Conservation (phyloP, 805 yeast species). For the Zygotorulaspora chibaensis region DNA sequence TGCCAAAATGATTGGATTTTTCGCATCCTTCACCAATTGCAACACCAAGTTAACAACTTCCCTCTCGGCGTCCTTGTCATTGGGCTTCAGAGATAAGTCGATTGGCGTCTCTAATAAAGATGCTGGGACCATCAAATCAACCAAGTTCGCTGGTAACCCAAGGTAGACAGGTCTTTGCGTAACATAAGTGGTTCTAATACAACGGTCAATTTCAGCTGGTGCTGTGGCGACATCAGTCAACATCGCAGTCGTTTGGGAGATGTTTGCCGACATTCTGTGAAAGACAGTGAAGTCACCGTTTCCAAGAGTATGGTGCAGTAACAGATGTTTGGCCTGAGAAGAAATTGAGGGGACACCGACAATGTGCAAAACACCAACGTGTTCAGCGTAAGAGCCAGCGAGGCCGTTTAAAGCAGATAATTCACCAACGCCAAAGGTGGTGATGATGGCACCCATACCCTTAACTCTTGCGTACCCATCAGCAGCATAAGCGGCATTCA, state of each 20-base stretch:
- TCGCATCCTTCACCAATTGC: constrained; percentile 50
- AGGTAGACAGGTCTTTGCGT: constrained; percentile 78
- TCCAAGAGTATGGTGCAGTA: constrained; percentile 80
- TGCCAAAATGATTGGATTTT: constrained; percentile 70
- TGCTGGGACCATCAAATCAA: constrained; percentile 58
- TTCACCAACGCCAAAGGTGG: constrained; percentile 92
- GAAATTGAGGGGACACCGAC: constrained; percentile 82
- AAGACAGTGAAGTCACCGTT: constrained; percentile 78
- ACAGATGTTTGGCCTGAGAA: constrained; percentile 65
- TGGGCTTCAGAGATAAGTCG: constrained; percentile 53
- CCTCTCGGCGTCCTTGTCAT: constrained; percentile 56
- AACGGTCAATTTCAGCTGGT: constrained; percentile 66
- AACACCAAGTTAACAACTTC: constrained; percentile 56
- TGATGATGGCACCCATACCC: constrained; percentile 67
- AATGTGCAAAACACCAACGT: constrained; percentile 77
- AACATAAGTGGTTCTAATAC: constrained; percentile 65
- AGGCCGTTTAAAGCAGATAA: constrained; percentile 78
- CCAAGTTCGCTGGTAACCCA: constrained; percentile 78
- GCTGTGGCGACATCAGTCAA: constrained; percentile 62
- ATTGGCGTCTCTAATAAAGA: constrained; percentile 57
- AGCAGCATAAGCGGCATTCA: constrained; percentile 79
- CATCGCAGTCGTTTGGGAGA: constrained; percentile 62
- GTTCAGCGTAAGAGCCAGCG: constrained; percentile 87
- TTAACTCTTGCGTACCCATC: constrained; percentile 85
- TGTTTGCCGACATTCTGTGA: constrained; percentile 71